Evolutionary conservation across 106 monocot species (phyloP).

Genomic region (Acorus calamus): DNA sequence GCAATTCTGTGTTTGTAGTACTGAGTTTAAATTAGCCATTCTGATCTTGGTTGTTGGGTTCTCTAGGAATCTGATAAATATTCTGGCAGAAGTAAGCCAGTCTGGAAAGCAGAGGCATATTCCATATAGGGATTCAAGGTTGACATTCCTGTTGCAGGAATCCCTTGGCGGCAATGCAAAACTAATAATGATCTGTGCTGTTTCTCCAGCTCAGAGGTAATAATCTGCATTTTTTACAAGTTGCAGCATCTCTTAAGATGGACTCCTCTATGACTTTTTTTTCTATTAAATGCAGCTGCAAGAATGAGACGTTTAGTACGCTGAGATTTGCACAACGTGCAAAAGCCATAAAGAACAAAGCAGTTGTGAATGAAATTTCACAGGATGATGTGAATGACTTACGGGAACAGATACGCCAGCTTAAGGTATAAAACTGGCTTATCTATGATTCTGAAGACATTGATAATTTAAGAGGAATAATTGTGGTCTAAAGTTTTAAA

Average conservation of each 20-base stretch:
- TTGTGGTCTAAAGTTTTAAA: too few species aligned
- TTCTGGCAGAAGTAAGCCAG: slow-evolving; percentile 84
- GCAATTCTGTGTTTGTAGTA: too few species aligned
- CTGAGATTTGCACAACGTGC: slow-evolving; percentile 96
- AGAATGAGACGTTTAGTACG: slow-evolving; percentile 83
- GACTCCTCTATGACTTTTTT: neutral
- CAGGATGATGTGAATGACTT: slow-evolving; percentile 88
- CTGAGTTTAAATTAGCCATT: too few species aligned
- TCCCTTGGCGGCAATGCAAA: slow-evolving; percentile 99
- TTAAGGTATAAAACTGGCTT: slow-evolving; percentile 51
- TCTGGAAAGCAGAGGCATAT: slow-evolving; percentile 94
- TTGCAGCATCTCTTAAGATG: too few species aligned
- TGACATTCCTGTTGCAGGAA: slow-evolving; percentile 95
- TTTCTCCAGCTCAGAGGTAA: slow-evolving; percentile 83
- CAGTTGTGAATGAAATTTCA: slow-evolving; percentile 83
- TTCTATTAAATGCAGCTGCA: slow-evolving; percentile 49
- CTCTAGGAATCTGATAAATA: slow-evolving; percentile 91
- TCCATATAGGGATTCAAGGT: slow-evolving; percentile 92
- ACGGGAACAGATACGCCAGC: slow-evolving; percentile 78
- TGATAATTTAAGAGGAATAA: too few species aligned
- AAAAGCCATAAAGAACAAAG: slow-evolving; percentile 87
- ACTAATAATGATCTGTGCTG: slow-evolving; percentile 90
- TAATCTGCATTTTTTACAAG: too few species aligned
- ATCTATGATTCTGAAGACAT: too few species aligned
- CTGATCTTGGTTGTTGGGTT: neutral